Conservation (phyloP, 768 basidiomycete species). For the Cantharellus cinnabarinus region DNA sequence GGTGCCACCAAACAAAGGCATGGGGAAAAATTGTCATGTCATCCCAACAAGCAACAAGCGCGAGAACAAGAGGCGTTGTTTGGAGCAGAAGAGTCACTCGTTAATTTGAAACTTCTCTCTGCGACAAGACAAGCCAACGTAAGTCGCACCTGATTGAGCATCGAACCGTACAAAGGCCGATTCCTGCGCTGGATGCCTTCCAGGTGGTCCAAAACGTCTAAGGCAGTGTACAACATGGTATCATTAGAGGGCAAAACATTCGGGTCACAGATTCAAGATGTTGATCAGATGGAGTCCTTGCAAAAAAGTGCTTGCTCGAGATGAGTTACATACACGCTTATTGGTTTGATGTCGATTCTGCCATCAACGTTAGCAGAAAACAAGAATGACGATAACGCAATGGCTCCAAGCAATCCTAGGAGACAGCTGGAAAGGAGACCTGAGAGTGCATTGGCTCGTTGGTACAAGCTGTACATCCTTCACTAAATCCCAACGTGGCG, state of each 20-base stretch:
- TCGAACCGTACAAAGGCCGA: constrained; percentile 67
- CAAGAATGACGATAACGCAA: constrained; percentile 58
- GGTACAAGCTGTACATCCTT: constrained; percentile 10
- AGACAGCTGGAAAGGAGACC: constrained; percentile 54
- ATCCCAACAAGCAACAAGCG: no score
- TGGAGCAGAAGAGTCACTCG: no score
- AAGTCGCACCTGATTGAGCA: constrained; percentile 44
- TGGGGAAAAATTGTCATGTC: no score
- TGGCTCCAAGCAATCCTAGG: constrained; percentile 46
- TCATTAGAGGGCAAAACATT: background rate
- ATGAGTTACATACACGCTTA: constrained; percentile 28
- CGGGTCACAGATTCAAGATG: background rate
- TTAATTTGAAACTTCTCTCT: no score
- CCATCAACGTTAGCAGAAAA: constrained; percentile 30
- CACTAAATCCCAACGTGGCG: no score
- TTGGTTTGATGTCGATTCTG: constrained; percentile 33
- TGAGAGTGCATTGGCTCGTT: constrained; percentile 55
- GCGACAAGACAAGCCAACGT: no score
- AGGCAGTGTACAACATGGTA: background rate
- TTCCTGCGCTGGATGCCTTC: constrained; percentile 44
- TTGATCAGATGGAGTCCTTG: background rate
- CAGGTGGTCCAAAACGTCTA: constrained; percentile 29
- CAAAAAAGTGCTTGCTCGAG: background rate
- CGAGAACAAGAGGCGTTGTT: no score
- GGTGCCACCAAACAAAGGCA: no score